A percentile compares a stretch with the other conserved stretches of the same genome.
These are phyloP conservation scores for Leptographium radiaticola DNA, from an alignment of 2,329 filamentous ascomycete species.

Conservation along the genomic window DNA sequence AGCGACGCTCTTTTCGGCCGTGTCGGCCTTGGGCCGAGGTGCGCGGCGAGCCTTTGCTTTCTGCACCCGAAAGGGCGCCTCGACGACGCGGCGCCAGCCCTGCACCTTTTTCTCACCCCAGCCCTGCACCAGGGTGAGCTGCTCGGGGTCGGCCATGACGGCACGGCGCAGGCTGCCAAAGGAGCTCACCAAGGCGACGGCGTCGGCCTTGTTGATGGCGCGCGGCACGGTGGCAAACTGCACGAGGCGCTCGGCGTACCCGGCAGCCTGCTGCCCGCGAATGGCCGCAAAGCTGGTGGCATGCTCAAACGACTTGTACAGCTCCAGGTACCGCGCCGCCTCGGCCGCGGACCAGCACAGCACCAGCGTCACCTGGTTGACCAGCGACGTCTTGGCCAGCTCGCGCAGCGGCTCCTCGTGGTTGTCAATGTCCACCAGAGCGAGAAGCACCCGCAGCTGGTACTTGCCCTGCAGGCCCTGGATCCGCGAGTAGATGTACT, in stretches of 20 bases:
- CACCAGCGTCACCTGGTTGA: slow-evolving; percentile 86
- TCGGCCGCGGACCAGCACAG: slow-evolving; percentile 92
- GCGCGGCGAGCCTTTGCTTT: slow-evolving; percentile 44
- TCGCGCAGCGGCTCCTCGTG: slow-evolving; percentile 85
- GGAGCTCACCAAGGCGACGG: slow-evolving; percentile 75
- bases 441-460: slow-evolving; percentile 70
- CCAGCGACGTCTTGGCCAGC: slow-evolving; percentile 78
- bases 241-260: slow-evolving; percentile 74
- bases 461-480: slow-evolving; percentile 74
- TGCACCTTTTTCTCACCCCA: slow-evolving; percentile 96
- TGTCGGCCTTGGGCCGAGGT: slow-evolving; percentile 7
- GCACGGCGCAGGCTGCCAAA: slow-evolving; percentile 84
- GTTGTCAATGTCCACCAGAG: slow-evolving; percentile 90
- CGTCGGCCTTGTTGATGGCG: slow-evolving; percentile 89
- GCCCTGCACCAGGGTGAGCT: slow-evolving; percentile 70
- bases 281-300: slow-evolving; percentile 62
- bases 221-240: slow-evolving; percentile 88
- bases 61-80: slow-evolving; percentile 71
- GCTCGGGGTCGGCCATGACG: slow-evolving; percentile 76
- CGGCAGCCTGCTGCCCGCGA: slow-evolving; percentile 68
- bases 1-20: not conserved
- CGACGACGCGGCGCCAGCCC: slow-evolving; percentile 67
- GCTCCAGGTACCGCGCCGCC: slow-evolving; percentile 82
- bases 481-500: slow-evolving; percentile 94
- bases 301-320: slow-evolving; percentile 91